Evolutionary conservation across 2,329 filamentous ascomycete species (phyloP).

Genomic region (Immersiporthe knoxdaviesiana): DNA sequence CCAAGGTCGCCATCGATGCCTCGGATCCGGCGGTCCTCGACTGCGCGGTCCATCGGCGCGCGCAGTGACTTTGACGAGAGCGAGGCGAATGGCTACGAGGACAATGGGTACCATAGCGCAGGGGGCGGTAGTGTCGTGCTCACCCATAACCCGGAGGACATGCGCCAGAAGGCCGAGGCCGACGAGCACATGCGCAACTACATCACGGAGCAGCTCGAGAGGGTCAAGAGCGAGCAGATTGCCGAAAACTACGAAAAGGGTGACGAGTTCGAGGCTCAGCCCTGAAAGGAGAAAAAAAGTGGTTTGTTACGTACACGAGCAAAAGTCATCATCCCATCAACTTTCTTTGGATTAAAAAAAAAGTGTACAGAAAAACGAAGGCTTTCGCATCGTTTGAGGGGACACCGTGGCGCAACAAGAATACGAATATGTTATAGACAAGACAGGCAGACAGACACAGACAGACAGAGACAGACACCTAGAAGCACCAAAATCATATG

Average conservation of each 20-base stretch:
- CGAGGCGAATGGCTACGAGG: constrained; percentile 48
- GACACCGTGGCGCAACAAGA: background rate
- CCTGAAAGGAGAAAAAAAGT: constrained; percentile 7
- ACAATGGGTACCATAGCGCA: constrained; percentile 43
- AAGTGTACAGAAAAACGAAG: constrained; percentile 18
- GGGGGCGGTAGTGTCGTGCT: constrained; percentile 50
- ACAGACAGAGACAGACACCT: constrained; percentile 1
- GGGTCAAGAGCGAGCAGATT: constrained; percentile 64
- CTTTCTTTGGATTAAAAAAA: background rate
- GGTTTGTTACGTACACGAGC: background rate
- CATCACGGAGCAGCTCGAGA: constrained; percentile 77
- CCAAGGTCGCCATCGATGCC: constrained; percentile 47
- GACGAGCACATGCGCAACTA: constrained; percentile 79
- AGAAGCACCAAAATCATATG: background rate
- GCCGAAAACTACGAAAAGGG: constrained; percentile 44
- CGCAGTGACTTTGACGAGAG: constrained; percentile 75
- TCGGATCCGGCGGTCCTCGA: constrained; percentile 75
- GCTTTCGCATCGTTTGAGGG: background rate
- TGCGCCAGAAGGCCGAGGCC: constrained; percentile 55
- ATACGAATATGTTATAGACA: background rate
- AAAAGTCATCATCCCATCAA: background rate
- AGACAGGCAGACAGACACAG: background rate
- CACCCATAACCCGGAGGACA: constrained; percentile 56
- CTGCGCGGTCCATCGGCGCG: constrained; percentile 79
- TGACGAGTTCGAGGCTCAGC: constrained; percentile 54